phyloP scores from a whole-genome alignment of 495 filamentous ascomycete species.

The Aspergillus sclerotioniger region DNA sequence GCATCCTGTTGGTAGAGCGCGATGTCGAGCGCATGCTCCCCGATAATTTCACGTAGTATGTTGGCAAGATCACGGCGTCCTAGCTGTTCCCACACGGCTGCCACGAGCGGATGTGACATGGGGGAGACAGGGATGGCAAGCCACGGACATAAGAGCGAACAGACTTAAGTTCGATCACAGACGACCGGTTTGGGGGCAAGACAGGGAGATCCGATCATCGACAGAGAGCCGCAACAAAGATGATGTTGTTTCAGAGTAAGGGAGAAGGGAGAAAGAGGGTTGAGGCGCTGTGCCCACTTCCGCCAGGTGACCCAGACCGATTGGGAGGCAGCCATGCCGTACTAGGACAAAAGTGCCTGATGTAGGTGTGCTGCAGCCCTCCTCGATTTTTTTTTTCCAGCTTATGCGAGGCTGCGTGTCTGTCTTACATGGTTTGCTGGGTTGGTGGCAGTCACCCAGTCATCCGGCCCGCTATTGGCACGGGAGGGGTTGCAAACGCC shows the following conservation, averaged over 20 bases:
- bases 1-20: slow-evolving; percentile 21
- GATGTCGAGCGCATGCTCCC: slow-evolving; percentile 24
- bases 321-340: not conserved
- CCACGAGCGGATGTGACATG: slow-evolving; percentile 33
- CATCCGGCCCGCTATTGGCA: slow-evolving; percentile 17
- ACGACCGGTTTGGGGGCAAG: not conserved
- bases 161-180: not conserved
- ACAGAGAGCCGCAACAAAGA: not conserved
- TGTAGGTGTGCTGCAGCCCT: slow-evolving; percentile 4
- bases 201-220: slow-evolving; percentile 1
- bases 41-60: slow-evolving; percentile 30
- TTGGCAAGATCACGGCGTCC: slow-evolving; percentile 28
- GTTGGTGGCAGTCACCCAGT: not conserved
- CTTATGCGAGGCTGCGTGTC: slow-evolving; percentile 27
- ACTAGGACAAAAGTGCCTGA: slow-evolving; percentile 6
- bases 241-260: not conserved
- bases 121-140: slow-evolving; percentile 12
- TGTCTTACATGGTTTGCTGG: slow-evolving; percentile 19
- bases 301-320: slow-evolving; percentile 5
- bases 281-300: not conserved
- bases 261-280: not conserved
- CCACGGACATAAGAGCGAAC: slow-evolving; percentile 17
- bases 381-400: slow-evolving; percentile 5
- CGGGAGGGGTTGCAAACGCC: slow-evolving; percentile 5
- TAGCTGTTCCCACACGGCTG: slow-evolving; percentile 32